phyloP scores from a whole-genome alignment of 495 filamentous ascomycete genomes.

The Podospora tetraspora region DNA sequence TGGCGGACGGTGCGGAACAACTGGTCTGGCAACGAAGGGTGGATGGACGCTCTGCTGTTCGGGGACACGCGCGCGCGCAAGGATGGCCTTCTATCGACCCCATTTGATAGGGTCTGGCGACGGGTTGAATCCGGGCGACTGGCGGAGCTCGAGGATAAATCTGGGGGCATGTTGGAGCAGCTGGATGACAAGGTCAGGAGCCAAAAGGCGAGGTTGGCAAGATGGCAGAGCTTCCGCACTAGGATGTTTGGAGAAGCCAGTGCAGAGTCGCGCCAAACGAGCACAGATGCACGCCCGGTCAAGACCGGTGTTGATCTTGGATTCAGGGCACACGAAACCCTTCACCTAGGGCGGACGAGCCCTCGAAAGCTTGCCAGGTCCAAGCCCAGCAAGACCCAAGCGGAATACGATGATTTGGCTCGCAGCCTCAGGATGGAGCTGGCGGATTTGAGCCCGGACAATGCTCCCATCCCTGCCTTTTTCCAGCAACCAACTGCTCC shows the following conservation, averaged over 20 bases:
- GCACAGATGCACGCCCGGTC: constrained; percentile 19
- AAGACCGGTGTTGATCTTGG: constrained; percentile 43
- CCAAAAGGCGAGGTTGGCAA: constrained; percentile 59
- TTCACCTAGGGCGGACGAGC: constrained; percentile 29
- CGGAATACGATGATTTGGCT: constrained; percentile 43
- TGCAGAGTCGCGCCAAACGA: constrained; percentile 11
- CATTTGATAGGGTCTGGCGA: constrained; percentile 64
- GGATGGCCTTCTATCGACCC: constrained; percentile 57
- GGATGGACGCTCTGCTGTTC: constrained; percentile 60
- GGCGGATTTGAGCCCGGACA: constrained; percentile 20
- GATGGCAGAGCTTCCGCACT: constrained; percentile 66
- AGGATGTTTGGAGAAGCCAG: constrained; percentile 39
- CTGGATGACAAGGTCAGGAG: constrained; percentile 55
- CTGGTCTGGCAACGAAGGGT: constrained; percentile 68
- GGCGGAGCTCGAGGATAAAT: constrained; percentile 43
- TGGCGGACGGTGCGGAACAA: constrained; percentile 56
- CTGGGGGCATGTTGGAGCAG: constrained; percentile 51
- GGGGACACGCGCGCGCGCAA: constrained; percentile 55
- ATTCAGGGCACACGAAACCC: constrained; percentile 43
- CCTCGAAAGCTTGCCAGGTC: constrained; percentile 22
- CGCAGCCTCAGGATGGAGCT: constrained; percentile 39
- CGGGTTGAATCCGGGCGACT: constrained; percentile 52
- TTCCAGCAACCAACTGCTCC: constrained; percentile 23
- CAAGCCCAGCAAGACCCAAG: constrained; percentile 20
- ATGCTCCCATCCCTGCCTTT: constrained; percentile 15